These are phyloP conservation scores for Aspergillus clavatus DNA, from an alignment of 2,329 filamentous ascomycete species.

Conservation along the genomic window DNA sequence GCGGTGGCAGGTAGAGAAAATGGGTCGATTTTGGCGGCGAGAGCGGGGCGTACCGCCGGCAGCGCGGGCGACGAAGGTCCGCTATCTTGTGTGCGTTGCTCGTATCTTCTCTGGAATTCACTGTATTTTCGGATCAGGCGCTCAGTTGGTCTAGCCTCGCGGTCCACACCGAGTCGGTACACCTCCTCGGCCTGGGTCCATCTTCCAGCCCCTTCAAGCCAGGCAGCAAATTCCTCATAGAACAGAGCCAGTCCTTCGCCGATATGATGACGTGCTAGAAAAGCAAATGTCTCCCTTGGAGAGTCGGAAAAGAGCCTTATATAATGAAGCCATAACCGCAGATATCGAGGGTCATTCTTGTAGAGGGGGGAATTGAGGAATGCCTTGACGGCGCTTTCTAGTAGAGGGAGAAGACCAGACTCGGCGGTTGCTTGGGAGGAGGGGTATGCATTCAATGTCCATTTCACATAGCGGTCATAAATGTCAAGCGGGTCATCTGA, in stretches of 20 bases:
- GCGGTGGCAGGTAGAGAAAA: conserved; percentile 56
- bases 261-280: conserved; percentile 80
- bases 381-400: conserved; percentile 87
- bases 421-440: conserved; percentile 86
- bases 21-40: conserved; percentile 81
- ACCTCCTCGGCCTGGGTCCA: conserved; percentile 94
- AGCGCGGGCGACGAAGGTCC: conserved; percentile 83
- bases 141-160: conserved; percentile 75
- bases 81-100: conserved; percentile 58
- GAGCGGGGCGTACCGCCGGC: conserved; percentile 72
- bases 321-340: conserved; percentile 92
- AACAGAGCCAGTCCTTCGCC: conserved; percentile 84
- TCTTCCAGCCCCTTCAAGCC: conserved; percentile 77
- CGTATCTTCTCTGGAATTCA: conserved; percentile 79
- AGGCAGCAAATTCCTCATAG: conserved; percentile 94
- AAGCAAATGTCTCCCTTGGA: conserved; percentile 89
- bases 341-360: conserved; percentile 89
- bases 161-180: conserved; percentile 82
- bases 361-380: conserved; percentile 85
- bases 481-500: conserved; percentile 93
- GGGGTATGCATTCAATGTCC: conserved; percentile 92
- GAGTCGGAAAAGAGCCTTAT: conserved; percentile 88
- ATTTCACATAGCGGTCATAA: conserved; percentile 94
- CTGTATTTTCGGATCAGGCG: conserved; percentile 82
- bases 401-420: conserved; percentile 80